phyloP scores from a whole-genome alignment of 2,329 filamentous ascomycete genomes.

The Pleochaeta shiraiana region DNA sequence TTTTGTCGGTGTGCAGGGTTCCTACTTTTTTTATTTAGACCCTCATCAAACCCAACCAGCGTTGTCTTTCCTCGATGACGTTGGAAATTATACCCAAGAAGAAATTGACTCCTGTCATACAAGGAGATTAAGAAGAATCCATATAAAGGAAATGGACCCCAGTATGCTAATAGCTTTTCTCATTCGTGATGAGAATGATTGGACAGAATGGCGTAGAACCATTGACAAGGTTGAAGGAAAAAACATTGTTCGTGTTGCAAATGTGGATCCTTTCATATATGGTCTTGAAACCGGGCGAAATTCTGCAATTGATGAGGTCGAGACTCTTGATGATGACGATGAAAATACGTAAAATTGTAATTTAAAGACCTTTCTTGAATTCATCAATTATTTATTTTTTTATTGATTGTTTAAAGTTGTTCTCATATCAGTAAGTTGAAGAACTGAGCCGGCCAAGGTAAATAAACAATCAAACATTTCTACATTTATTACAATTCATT shows the following conservation, averaged over 20 bases:
- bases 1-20: slow-evolving; percentile 50
- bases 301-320: slow-evolving; percentile 68
- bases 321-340: slow-evolving; percentile 59
- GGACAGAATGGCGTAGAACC: slow-evolving; percentile 59
- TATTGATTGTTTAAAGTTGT: too few relatives aligned
- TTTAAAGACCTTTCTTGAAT: not conserved
- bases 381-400: not conserved
- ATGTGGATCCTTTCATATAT: slow-evolving; percentile 37
- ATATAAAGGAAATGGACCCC: slow-evolving; percentile 86
- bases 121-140: slow-evolving; percentile 56
- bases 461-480: too few relatives aligned
- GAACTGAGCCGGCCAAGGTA: too few relatives aligned
- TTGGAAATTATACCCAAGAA: slow-evolving; percentile 38
- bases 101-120: slow-evolving; percentile 78
- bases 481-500: too few relatives aligned
- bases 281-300: slow-evolving; percentile 35
- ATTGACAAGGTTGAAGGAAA: slow-evolving; percentile 60
- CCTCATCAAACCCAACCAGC: slow-evolving; percentile 69
- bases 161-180: slow-evolving; percentile 95
- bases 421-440: too few relatives aligned
- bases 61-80: slow-evolving; percentile 38
- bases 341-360: not conserved
- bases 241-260: slow-evolving; percentile 64
- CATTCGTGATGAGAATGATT: slow-evolving; percentile 63
- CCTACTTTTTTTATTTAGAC: slow-evolving; percentile 82